phyloP scores from a whole-genome alignment of 2,329 filamentous ascomycete genomes.

The Shiraia bambusicola region DNA sequence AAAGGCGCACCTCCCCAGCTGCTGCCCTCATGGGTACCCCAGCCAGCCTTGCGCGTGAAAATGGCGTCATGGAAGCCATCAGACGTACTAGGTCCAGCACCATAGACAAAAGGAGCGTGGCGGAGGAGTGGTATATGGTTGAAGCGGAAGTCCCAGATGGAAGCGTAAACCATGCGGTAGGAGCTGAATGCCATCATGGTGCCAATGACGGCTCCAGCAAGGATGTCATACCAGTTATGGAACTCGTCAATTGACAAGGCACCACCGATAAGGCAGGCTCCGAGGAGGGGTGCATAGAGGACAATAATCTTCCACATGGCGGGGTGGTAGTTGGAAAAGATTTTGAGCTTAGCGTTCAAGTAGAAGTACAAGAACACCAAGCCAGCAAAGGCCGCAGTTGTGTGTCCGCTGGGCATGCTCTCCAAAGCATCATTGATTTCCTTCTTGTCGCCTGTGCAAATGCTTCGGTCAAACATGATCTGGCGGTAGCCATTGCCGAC shows the following conservation, averaged over 20 bases:
- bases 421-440: slow-evolving; percentile 70
- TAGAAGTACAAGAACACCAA: slow-evolving; percentile 72
- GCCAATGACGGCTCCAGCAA: slow-evolving; percentile 67
- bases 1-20: slow-evolving; percentile 47
- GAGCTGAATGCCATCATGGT: slow-evolving; percentile 64
- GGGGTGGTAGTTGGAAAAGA: slow-evolving; percentile 71
- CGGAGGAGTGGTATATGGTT: slow-evolving; percentile 67
- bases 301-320: slow-evolving; percentile 72
- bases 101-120: slow-evolving; percentile 57
- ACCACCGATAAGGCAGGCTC: slow-evolving; percentile 67
- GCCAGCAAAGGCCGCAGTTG: slow-evolving; percentile 71
- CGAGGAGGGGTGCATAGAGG: slow-evolving; percentile 66
- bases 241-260: slow-evolving; percentile 70
- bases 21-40: slow-evolving; percentile 52
- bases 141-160: slow-evolving; percentile 68
- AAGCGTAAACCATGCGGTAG: slow-evolving; percentile 68
- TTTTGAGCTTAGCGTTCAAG: slow-evolving; percentile 76
- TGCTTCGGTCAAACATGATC: slow-evolving; percentile 68
- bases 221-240: slow-evolving; percentile 70
- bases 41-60: slow-evolving; percentile 62
- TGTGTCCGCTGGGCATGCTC: slow-evolving; percentile 73
- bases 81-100: slow-evolving; percentile 40
- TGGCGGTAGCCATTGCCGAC: slow-evolving; percentile 56
- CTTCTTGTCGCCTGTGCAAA: slow-evolving; percentile 67
- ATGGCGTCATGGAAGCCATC: slow-evolving; percentile 55